Percentiles rank a stretch among this genome's conserved stretches.
Evolutionary conservation across 805 yeast species (phyloP).

Genomic region (Candida gorgasii): DNA sequence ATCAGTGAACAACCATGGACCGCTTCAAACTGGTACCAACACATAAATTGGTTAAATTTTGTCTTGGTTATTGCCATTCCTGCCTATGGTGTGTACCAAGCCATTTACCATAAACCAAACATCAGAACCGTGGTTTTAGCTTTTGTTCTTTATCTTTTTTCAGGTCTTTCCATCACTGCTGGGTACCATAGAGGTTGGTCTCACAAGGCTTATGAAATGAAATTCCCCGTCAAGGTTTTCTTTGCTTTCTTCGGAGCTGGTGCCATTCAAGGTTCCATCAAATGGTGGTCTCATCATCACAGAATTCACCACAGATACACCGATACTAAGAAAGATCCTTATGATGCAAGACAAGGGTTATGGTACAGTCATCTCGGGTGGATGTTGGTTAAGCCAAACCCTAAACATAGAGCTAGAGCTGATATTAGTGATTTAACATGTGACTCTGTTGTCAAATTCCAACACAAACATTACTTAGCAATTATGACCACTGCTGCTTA

Average conservation of each 20-base stretch:
- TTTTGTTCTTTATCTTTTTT: constrained; percentile 51
- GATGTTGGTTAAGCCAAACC: constrained; percentile 81
- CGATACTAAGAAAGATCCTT: constrained; percentile 80
- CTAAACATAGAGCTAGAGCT: constrained; percentile 78
- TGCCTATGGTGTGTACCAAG: constrained; percentile 47
- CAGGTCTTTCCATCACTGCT: constrained; percentile 79
- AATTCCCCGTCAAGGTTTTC: constrained; percentile 58
- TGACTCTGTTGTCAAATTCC: constrained; percentile 79
- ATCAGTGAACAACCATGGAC: constrained; percentile 84
- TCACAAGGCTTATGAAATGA: constrained; percentile 70
- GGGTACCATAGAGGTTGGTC: constrained; percentile 84
- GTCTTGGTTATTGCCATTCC: constrained; percentile 66
- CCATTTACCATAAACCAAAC: constrained; percentile 50
- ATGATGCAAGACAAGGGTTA: constrained; percentile 80
- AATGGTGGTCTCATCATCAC: constrained; percentile 89
- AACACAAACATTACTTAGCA: constrained; percentile 73
- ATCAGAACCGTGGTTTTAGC: constrained; percentile 55
- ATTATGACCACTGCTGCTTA: constrained; percentile 63
- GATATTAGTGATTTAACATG: constrained; percentile 74
- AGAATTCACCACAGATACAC: constrained; percentile 87
- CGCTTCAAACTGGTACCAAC: constrained; percentile 64
- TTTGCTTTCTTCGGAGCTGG: constrained; percentile 82
- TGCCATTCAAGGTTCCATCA: constrained; percentile 80
- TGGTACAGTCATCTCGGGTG: constrained; percentile 87
- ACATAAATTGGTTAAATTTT: constrained; percentile 77